A percentile compares a stretch with the other conserved stretches of the same genome.
Conservation (phyloP, 2,329 filamentous ascomycete species). For the Aschersonia sp. region DNA sequence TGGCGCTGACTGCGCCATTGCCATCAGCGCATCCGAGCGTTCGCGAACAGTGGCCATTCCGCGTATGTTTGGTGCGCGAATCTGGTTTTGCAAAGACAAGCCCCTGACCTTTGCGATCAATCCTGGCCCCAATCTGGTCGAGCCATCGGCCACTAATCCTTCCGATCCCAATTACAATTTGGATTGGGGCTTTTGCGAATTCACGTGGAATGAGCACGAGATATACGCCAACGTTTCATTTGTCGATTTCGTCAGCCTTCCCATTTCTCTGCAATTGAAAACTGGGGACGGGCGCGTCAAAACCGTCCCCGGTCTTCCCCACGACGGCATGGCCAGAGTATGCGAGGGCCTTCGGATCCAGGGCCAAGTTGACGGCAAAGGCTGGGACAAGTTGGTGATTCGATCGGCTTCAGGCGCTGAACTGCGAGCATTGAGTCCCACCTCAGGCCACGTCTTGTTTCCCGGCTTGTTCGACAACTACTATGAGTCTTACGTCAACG, state of each 20-base stretch:
- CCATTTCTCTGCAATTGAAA: constrained; percentile 41
- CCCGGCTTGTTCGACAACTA: constrained; percentile 32
- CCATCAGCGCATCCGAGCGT: constrained; percentile 45
- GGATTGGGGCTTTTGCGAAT: constrained; percentile 55
- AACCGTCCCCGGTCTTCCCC: constrained; percentile 33
- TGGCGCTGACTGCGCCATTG: constrained; percentile 44
- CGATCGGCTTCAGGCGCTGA: constrained; percentile 20
- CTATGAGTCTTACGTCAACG: constrained; percentile 33
- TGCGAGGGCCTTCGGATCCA: constrained; percentile 30
- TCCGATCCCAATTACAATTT: constrained; percentile 46
- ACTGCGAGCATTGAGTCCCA: constrained; percentile 39
- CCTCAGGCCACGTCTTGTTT: constrained; percentile 30
- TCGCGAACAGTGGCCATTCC: constrained; percentile 50
- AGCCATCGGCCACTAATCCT: constrained; percentile 57
- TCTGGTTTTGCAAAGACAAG: constrained; percentile 53
- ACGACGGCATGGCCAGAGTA: constrained; percentile 29
- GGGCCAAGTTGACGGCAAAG: constrained; percentile 27
- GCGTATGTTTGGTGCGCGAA: constrained; percentile 53
- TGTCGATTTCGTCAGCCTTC: constrained; percentile 60
- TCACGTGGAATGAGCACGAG: constrained; percentile 47
- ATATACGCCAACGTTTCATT: constrained; percentile 58
- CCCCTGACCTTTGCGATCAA: constrained; percentile 57
- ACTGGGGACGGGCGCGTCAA: constrained; percentile 28
- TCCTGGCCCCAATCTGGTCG: constrained; percentile 56
- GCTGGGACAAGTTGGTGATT: constrained; percentile 38